These are phyloP conservation scores for Solanum ahanhuiri DNA, from an alignment of 257 asterid genomes.

Conservation along the genomic window DNA sequence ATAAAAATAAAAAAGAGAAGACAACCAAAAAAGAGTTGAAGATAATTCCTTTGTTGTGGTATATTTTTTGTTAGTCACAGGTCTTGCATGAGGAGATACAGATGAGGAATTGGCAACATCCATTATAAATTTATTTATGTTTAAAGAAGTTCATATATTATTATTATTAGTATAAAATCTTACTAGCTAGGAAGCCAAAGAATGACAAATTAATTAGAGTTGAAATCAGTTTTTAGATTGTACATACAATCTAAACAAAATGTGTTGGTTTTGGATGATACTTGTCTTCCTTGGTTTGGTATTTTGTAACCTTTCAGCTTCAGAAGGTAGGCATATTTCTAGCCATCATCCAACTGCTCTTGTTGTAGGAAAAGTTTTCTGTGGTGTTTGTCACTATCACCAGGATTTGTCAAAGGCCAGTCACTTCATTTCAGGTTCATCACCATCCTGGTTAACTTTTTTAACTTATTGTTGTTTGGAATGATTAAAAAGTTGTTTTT, in stretches of 20 bases:
- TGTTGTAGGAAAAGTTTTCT: not conserved
- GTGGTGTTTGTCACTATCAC: conserved; percentile 4
- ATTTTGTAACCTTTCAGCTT: not conserved
- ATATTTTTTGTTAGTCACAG: not conserved
- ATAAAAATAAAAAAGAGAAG: not conserved
- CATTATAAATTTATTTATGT: not conserved
- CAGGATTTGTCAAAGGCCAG: conserved; percentile 1
- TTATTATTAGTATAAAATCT: not conserved
- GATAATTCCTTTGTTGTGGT: not conserved
- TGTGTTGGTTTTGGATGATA: not conserved
- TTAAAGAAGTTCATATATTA: not conserved
- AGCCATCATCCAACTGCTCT: not conserved
- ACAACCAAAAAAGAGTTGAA: not conserved
- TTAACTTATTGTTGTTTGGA: not conserved
- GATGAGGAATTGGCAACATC: not conserved
- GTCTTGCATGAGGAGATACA: conserved; percentile 1
- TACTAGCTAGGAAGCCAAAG: not conserved
- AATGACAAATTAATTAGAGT: not conserved
- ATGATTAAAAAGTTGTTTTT: not conserved
- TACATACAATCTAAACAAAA: not conserved
- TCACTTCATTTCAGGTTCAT: conserved; percentile 54
- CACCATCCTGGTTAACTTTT: not conserved
- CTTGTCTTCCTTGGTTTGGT: not conserved
- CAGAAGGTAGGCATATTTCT: not conserved
- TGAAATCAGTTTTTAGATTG: not conserved